phyloP scores from a whole-genome alignment of 2,329 filamentous ascomycete species.

The Microcera coccophila region DNA sequence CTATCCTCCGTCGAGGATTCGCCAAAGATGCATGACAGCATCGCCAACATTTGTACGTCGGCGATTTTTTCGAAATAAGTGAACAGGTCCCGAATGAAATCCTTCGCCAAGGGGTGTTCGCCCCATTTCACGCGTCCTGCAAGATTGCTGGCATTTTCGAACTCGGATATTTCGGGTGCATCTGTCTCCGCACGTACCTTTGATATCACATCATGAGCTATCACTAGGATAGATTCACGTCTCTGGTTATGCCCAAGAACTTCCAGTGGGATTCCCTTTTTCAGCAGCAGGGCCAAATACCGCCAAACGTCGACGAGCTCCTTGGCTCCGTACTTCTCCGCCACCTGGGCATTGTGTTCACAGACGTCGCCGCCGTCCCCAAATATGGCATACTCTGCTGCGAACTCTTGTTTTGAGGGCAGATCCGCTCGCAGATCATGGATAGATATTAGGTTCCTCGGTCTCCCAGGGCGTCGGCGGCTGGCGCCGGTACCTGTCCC shows the following conservation, averaged over 20 bases:
- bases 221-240: conserved; percentile 61
- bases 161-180: conserved; percentile 8
- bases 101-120: conserved; percentile 58
- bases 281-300: conserved; percentile 72
- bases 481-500: conserved; percentile 52
- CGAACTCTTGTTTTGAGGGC: conserved; percentile 75
- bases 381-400: conserved; percentile 76
- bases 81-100: conserved; percentile 61
- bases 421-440: conserved; percentile 66
- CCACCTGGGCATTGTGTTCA: conserved; percentile 75
- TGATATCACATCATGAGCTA: conserved; percentile 60
- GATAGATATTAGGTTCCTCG: conserved; percentile 70
- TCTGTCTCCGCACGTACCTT: conserved; percentile 20
- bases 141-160: conserved; percentile 29
- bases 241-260: conserved; percentile 53
- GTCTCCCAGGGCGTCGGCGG: conserved; percentile 43
- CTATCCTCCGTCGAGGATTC: conserved; percentile 55
- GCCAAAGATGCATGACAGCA: conserved; percentile 67
- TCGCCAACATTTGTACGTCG: conserved; percentile 67
- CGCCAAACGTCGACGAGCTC: conserved; percentile 82
- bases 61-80: conserved; percentile 58
- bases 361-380: conserved; percentile 80
- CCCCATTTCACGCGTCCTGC: conserved; percentile 66
- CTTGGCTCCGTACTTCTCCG: conserved; percentile 62
- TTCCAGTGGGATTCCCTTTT: conserved; percentile 69